Evolutionary conservation across 1,139 yeast species (phyloP).

Genomic region (Saccharomyces hybrid): DNA sequence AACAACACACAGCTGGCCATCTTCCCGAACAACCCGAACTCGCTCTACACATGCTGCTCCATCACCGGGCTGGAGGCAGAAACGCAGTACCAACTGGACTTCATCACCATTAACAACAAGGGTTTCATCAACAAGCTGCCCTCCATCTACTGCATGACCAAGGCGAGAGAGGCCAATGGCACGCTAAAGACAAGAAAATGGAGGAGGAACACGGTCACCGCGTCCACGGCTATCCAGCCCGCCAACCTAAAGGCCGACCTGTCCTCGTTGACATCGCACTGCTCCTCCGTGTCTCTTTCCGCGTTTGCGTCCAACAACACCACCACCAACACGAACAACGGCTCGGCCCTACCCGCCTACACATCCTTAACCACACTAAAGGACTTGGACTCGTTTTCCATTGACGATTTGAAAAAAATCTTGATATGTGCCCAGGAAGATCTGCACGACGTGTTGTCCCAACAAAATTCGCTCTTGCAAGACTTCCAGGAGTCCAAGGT

Average conservation of each 20-base stretch:
- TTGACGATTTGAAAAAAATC: conserved; percentile 29
- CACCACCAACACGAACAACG: neutral
- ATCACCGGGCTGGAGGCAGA: conserved; percentile 42
- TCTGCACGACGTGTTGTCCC: conserved; percentile 28
- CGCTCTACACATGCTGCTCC: conserved; percentile 35
- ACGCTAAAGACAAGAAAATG: conserved; percentile 14
- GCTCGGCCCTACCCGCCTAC: conserved; percentile 16
- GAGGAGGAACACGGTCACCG: conserved; percentile 11
- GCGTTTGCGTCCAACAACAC: neutral
- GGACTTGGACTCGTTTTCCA: conserved; percentile 26
- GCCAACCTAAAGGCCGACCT: neutral
- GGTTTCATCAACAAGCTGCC: conserved; percentile 42
- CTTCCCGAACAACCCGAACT: conserved; percentile 26
- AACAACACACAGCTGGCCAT: conserved; percentile 27
- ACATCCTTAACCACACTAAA: conserved; percentile 24
- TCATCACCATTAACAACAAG: conserved; percentile 44
- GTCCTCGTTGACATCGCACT: neutral
- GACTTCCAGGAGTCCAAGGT: conserved; percentile 28
- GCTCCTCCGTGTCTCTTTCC: conserved; percentile 1
- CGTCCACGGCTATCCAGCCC: conserved; percentile 1
- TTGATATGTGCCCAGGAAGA: conserved; percentile 31
- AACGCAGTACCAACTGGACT: conserved; percentile 46
- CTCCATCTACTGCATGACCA: conserved; percentile 41
- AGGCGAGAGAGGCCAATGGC: conserved; percentile 11
- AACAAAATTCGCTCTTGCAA: conserved; percentile 20